Percentiles rank a stretch among this genome's conserved stretches.
phyloP scores from a whole-genome alignment of 176 grass and related monocot genomes.

The Cenchrus purpureus region DNA sequence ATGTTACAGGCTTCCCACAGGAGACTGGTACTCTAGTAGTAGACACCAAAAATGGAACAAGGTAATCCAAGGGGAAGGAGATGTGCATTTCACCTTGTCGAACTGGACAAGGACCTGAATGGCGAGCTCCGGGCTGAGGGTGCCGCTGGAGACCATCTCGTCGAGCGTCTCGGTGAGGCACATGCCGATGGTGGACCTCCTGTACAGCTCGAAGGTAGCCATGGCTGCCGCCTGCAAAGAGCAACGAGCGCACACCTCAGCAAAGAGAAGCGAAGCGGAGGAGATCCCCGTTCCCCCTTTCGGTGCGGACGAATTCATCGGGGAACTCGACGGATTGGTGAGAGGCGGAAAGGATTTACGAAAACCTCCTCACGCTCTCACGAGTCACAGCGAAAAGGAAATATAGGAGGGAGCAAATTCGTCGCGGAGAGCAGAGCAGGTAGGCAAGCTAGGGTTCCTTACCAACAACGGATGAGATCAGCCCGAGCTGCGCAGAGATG shows the following conservation, averaged over 20 bases:
- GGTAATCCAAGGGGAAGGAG: background rate
- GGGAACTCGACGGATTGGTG: background rate
- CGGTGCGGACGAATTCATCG: background rate
- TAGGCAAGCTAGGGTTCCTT: background rate
- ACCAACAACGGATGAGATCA: background rate
- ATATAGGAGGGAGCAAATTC: background rate
- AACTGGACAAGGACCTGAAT: constrained; percentile 97
- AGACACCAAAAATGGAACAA: background rate
- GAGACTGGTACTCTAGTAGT: no score
- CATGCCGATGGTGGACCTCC: constrained; percentile 87
- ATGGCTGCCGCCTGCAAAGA: constrained; percentile 39
- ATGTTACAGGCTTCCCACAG: background rate
- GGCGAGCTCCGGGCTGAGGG: constrained; percentile 84
- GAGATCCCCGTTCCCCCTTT: background rate
- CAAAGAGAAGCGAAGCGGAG: background rate
- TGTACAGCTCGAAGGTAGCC: constrained; percentile 96
- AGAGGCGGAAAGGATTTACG: background rate
- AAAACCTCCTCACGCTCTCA: background rate
- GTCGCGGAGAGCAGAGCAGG: background rate
- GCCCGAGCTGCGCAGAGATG: background rate
- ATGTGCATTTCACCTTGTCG: constrained; percentile 63
- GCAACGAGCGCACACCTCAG: background rate
- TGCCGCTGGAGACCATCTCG: constrained; percentile 91
- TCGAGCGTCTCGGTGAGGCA: constrained; percentile 92
- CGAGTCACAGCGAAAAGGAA: background rate